Conservation (phyloP, 768 basidiomycete species). For the Tylopilus cervinicoccineus region DNA sequence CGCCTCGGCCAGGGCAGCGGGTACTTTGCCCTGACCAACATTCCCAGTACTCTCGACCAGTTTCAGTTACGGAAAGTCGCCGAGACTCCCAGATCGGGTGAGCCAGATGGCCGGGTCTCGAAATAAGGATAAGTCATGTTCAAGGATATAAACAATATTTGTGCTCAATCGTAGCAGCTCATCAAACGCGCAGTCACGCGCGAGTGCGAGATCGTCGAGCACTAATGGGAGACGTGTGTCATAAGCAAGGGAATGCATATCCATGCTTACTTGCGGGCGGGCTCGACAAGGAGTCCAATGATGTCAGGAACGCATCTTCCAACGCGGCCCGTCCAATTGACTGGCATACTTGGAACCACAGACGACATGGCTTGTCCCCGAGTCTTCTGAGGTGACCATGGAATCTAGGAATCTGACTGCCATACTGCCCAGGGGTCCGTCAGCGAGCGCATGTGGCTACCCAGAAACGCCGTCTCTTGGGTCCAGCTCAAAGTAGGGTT, state of each 20-base stretch:
- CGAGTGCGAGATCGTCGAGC: too few species aligned
- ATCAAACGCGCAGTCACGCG: slow-evolving; percentile 1
- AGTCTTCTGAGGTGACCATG: slow-evolving; percentile 9
- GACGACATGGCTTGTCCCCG: slow-evolving; percentile 5
- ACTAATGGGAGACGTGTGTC: too few species aligned
- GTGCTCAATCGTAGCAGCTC: not conserved
- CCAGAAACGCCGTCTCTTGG: too few species aligned
- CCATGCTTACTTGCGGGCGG: too few species aligned
- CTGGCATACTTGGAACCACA: not conserved
- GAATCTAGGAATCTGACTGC: slow-evolving; percentile 1
- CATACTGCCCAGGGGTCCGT: too few species aligned
- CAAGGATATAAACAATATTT: not conserved
- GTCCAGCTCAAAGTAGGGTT: too few species aligned
- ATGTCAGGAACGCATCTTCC: not conserved
- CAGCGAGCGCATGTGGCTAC: too few species aligned
- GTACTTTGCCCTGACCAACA: slow-evolving; percentile 19
- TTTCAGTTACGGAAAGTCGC: slow-evolving; percentile 14
- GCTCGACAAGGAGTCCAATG: slow-evolving; percentile 4
- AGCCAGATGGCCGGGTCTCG: too few species aligned
- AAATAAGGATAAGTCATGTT: slow-evolving; percentile 5
- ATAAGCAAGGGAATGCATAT: too few species aligned
- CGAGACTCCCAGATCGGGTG: too few species aligned
- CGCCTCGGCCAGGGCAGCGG: not conserved
- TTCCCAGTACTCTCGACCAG: not conserved
- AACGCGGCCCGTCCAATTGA: too few species aligned